A percentile compares a stretch with the other conserved stretches of the same genome.
phyloP scores from a whole-genome alignment of 1,139 yeast species.

The Arxiozyma heterogenica region DNA sequence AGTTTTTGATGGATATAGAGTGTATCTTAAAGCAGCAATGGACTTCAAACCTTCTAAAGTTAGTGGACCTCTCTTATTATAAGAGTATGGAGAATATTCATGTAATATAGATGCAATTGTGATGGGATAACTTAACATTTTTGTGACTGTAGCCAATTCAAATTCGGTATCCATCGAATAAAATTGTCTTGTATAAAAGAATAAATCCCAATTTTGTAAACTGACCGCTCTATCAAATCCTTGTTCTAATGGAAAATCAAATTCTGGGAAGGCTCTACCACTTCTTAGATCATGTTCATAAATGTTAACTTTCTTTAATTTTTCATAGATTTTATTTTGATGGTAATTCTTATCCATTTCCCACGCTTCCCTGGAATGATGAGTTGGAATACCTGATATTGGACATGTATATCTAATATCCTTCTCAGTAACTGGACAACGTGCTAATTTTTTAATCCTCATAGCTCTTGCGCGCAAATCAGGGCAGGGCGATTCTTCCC shows the following conservation, averaged over 20 bases:
- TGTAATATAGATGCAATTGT: slow-evolving; percentile 81
- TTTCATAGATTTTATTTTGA: slow-evolving; percentile 53
- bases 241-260: slow-evolving; percentile 82
- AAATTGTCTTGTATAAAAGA: slow-evolving; percentile 85
- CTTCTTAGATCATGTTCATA: slow-evolving; percentile 93
- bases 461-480: slow-evolving; percentile 91
- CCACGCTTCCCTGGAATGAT: slow-evolving; percentile 88
- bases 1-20: slow-evolving; percentile 65
- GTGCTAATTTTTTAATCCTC: slow-evolving; percentile 74
- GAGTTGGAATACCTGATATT: slow-evolving; percentile 92
- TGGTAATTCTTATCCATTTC: slow-evolving; percentile 70
- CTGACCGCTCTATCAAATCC: slow-evolving; percentile 71
- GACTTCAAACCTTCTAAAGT: slow-evolving; percentile 90
- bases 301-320: slow-evolving; percentile 76
- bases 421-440: slow-evolving; percentile 81
- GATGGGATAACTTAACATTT: slow-evolving; percentile 86
- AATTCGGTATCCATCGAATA: slow-evolving; percentile 96
- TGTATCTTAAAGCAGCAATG: slow-evolving; percentile 81
- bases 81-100: slow-evolving; percentile 72
- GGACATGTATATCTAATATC: slow-evolving; percentile 87
- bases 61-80: slow-evolving; percentile 77
- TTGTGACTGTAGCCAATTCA: slow-evolving; percentile 90
- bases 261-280: slow-evolving; percentile 91
- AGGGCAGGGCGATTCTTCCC: slow-evolving; percentile 90
- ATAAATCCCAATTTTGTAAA: slow-evolving; percentile 85